A percentile compares a stretch with the other conserved stretches of the same genome.
Conservation (phyloP, 2,329 filamentous ascomycete species). For the Chalaropsis ovoidea region DNA sequence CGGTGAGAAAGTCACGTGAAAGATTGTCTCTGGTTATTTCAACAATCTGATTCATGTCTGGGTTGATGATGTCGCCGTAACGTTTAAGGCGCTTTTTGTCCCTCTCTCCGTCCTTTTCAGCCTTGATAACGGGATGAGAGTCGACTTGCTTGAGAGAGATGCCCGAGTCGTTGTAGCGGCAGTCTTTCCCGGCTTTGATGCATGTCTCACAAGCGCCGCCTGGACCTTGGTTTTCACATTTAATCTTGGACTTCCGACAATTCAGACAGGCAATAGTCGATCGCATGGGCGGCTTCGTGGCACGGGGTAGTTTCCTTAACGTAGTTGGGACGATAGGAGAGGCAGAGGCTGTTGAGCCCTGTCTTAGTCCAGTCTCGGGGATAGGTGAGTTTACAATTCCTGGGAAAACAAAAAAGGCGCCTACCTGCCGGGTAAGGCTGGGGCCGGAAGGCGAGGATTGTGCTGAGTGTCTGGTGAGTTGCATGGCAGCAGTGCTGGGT, state of each 20-base stretch:
- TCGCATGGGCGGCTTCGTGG: constrained; percentile 50
- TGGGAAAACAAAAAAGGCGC: neutral
- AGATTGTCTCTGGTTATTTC: constrained; percentile 49
- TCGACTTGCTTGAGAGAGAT: constrained; percentile 5
- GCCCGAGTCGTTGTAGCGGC: constrained; percentile 52
- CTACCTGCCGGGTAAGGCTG: too few species aligned
- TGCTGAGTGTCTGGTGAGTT: neutral
- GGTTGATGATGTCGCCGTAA: constrained; percentile 37
- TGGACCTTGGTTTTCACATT: constrained; percentile 70
- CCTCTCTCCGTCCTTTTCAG: constrained; percentile 37
- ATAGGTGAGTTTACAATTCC: neutral
- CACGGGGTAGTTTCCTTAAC: constrained; percentile 36
- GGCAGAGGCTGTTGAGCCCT: neutral
- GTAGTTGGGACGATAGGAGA: neutral
- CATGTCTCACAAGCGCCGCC: constrained; percentile 65
- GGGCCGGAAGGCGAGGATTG: neutral
- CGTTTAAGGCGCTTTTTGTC: constrained; percentile 43
- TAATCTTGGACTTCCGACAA: constrained; percentile 74
- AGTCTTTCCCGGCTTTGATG: constrained; percentile 59
- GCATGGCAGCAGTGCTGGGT: neutral
- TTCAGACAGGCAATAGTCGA: constrained; percentile 69
- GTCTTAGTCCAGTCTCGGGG: neutral
- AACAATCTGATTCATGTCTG: constrained; percentile 34
- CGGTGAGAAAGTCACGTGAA: constrained; percentile 51
- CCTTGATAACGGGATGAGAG: constrained; percentile 28